Percentiles rank a stretch among this genome's conserved stretches.
These are phyloP conservation scores for Pyrenochaeta sp. DNA, from an alignment of 2,329 filamentous ascomycete species.

Conservation along the genomic window DNA sequence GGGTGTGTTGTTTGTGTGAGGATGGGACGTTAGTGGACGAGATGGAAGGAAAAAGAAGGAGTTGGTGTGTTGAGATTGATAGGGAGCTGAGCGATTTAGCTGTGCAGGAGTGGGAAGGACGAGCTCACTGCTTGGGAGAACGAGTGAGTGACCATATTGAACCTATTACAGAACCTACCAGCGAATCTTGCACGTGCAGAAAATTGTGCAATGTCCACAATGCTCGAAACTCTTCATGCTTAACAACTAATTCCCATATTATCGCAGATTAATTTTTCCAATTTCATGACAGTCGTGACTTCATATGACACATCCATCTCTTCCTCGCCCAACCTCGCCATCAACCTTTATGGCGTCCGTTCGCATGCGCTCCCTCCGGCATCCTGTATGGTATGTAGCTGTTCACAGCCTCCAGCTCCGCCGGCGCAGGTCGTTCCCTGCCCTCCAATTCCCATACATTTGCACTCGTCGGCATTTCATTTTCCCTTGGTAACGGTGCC, in stretches of 20 bases:
- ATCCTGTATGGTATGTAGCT: neutral
- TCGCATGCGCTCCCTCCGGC: neutral
- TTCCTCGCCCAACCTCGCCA: neutral
- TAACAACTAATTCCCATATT: neutral
- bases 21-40: neutral
- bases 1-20: slow-evolving; percentile 12
- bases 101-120: neutral
- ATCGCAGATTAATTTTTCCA: neutral
- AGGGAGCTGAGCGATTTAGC: neutral
- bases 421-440: slow-evolving; percentile 3
- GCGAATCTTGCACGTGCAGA: neutral
- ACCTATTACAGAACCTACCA: neutral
- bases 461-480: slow-evolving; percentile 17
- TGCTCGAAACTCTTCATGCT: neutral
- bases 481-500: neutral
- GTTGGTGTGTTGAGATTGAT: neutral
- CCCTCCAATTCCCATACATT: slow-evolving; percentile 24
- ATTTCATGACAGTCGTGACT: neutral
- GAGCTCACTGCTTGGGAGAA: neutral
- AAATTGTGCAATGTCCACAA: neutral
- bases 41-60: neutral
- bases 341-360: neutral
- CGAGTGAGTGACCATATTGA: neutral
- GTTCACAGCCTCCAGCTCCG: slow-evolving; percentile 12
- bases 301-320: neutral